Base-by-base conservation (phyloP, 1,139 yeast species). In the Starmera stellimalicola region DNA sequence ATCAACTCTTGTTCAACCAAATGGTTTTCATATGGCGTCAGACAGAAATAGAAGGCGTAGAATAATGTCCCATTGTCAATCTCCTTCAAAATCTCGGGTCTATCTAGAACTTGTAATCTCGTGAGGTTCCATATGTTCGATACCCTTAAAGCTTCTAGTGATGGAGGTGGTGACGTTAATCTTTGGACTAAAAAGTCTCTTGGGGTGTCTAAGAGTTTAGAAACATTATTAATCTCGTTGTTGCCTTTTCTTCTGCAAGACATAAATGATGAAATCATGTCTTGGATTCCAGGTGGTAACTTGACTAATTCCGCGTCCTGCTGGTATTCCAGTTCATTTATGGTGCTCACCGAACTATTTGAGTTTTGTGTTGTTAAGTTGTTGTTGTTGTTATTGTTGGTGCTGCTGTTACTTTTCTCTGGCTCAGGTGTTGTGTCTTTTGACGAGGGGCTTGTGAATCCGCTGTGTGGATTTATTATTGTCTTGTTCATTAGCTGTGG, bases 271-370 rank as follows among this genome's bases (percentile, higher is more conserved):
- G 70, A 51, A 2, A 75, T 65, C 38, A 75, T 66, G 45, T 76
- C 77, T 53, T 81, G 88, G 27, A 81, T 69, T 19, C 93, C 93
- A 6, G 84, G 77, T 5, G 91, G 88, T 34, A 77, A 55, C 33
- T 59, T 62, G 27, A 75, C 53, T 39, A 77, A 62, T 37, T 64
- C 54, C 16, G 46, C 42, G 37, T 60, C 57, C 16, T 37, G 40
- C 36, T 33, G 46, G 33, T 34, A 36, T 14, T 50, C 46, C 11
- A 50, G 44, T 17, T 54, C 53, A 18, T 55, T 51, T 5, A 53
- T 34, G 4, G 48, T 22, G 25, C 12, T 22, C 4, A 22, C 39
- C 15, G 52, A 42, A 12, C 51, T 45, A 19, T 51, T 40, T 9
- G 41, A 35, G 6, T 37, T 34, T 10, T 47, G 38, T 12, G 49